Percentiles rank a stretch among this genome's conserved stretches.
Conservation (phyloP, 768 basidiomycete genomes). For the Russula lepida region DNA sequence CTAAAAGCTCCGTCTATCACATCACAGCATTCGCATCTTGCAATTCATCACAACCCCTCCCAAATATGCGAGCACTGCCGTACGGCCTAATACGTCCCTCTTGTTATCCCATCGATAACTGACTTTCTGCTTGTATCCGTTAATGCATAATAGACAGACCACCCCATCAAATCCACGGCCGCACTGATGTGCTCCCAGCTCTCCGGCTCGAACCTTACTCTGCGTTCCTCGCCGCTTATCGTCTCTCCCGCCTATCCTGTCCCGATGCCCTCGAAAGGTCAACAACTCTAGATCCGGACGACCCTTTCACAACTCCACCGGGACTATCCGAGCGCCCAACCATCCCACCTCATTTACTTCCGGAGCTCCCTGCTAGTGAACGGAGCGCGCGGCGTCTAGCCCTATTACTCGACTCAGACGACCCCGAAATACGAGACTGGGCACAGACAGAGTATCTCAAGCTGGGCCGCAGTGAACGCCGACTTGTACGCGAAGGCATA, state of each 20-base stretch:
- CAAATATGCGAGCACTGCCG: constrained; percentile 13
- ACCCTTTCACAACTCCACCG: constrained; percentile 1
- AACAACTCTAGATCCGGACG: constrained; percentile 3
- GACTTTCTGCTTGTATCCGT: background rate
- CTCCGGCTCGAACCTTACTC: constrained; percentile 21
- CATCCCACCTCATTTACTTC: constrained; percentile 16
- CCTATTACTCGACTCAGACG: constrained; percentile 19
- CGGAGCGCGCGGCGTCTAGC: constrained; percentile 18
- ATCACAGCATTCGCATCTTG: background rate
- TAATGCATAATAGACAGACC: constrained; percentile 5
- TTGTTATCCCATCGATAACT: background rate
- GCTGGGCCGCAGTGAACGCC: constrained; percentile 9
- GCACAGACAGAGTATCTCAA: constrained; percentile 22
- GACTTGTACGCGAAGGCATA: constrained; percentile 20
- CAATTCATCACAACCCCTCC: constrained; percentile 5
- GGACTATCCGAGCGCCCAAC: background rate
- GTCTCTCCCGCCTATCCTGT: constrained; percentile 14
- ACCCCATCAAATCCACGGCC: constrained; percentile 18
- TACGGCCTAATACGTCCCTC: background rate
- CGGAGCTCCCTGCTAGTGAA: constrained; percentile 8
- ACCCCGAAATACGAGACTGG: constrained; percentile 19
- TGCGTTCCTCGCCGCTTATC: constrained; percentile 21
- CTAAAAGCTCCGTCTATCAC: background rate
- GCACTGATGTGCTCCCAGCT: constrained; percentile 21
- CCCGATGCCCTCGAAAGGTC: constrained; percentile 10